Percentiles rank a stretch among this genome's conserved stretches.
phyloP scores from a whole-genome alignment of 2,329 filamentous ascomycete species.

The Sphaerulina vaccinii region DNA sequence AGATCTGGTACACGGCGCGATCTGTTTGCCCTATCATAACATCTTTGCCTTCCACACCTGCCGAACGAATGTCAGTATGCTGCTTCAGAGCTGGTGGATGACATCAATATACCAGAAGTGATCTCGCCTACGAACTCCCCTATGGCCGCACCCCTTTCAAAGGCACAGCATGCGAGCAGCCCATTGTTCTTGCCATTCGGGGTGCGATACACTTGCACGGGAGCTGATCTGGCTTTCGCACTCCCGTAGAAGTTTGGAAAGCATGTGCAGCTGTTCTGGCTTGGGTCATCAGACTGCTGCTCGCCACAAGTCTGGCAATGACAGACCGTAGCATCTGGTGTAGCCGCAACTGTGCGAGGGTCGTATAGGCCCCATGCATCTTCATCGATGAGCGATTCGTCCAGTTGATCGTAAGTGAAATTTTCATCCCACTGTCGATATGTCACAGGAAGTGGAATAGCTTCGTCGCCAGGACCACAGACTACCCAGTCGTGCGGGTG shows the following conservation, averaged over 20 bases:
- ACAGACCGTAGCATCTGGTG: conserved; percentile 30
- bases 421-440: conserved; percentile 50
- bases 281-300: conserved; percentile 52
- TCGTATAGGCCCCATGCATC: conserved; percentile 51
- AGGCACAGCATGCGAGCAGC: conserved; percentile 47
- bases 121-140: conserved; percentile 58
- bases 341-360: conserved; percentile 46
- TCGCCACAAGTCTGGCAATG: conserved; percentile 49
- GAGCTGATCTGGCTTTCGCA: conserved; percentile 40
- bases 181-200: conserved; percentile 57
- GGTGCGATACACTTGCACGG: conserved; percentile 56
- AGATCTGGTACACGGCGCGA: conserved; percentile 57
- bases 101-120: conserved; percentile 43
- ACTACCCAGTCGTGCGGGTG: conserved; percentile 57
- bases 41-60: conserved; percentile 50
- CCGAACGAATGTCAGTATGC: not conserved
- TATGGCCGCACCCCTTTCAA: conserved; percentile 54
- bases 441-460: conserved; percentile 47
- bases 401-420: conserved; percentile 51
- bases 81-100: not conserved
- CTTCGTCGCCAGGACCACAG: conserved; percentile 41
- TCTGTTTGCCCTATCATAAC: conserved; percentile 51
- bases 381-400: conserved; percentile 52
- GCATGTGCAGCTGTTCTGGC: conserved; percentile 52
- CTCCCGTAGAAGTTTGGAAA: conserved; percentile 55